These are phyloP conservation scores for Rhodotorula sp. DNA, from an alignment of 1,284 basidiomycete genomes.

Conservation along the genomic window DNA sequence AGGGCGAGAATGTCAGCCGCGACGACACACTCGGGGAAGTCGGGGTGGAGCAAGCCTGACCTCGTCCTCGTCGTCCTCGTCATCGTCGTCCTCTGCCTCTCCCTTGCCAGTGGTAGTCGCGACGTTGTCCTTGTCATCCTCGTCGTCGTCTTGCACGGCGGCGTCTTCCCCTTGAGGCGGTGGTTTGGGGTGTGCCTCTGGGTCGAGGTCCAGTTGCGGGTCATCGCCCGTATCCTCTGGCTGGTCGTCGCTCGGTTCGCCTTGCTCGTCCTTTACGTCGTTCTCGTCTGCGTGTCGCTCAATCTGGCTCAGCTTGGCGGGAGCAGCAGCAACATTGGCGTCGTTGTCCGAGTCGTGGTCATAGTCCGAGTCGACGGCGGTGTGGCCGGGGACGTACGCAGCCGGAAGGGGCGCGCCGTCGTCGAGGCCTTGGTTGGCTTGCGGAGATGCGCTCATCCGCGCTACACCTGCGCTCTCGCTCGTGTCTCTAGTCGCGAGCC, in stretches of 20 bases:
- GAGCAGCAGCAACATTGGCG: not conserved
- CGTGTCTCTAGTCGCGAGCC: not conserved
- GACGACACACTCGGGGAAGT: too few relatives aligned
- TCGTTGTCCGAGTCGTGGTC: not conserved
- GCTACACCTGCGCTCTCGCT: too few relatives aligned
- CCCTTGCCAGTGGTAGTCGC: too few relatives aligned
- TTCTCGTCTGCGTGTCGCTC: constrained; percentile 52
- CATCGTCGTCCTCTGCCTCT: not conserved
- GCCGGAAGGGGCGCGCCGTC: constrained; percentile 13
- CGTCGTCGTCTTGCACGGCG: not conserved
- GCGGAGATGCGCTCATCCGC: constrained; percentile 19
- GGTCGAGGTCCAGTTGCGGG: constrained; percentile 23
- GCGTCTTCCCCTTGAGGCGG: constrained; percentile 43
- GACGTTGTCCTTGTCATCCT: constrained; percentile 1
- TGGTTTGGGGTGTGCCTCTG: constrained; percentile 35
- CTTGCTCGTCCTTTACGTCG: constrained; percentile 57
- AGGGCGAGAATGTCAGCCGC: not conserved
- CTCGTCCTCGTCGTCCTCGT: constrained; percentile 5
- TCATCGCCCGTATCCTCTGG: constrained; percentile 39
- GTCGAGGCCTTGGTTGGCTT: constrained; percentile 24
- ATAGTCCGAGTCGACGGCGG: not conserved
- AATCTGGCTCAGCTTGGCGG: constrained; percentile 37
- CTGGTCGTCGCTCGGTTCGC: constrained; percentile 42
- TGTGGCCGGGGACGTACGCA: constrained; percentile 16
- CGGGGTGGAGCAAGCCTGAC: not conserved